A percentile compares a stretch with the other conserved stretches of the same genome.
Evolutionary conservation across 805 yeast species (phyloP).

Genomic region (Torulaspora maleeae): DNA sequence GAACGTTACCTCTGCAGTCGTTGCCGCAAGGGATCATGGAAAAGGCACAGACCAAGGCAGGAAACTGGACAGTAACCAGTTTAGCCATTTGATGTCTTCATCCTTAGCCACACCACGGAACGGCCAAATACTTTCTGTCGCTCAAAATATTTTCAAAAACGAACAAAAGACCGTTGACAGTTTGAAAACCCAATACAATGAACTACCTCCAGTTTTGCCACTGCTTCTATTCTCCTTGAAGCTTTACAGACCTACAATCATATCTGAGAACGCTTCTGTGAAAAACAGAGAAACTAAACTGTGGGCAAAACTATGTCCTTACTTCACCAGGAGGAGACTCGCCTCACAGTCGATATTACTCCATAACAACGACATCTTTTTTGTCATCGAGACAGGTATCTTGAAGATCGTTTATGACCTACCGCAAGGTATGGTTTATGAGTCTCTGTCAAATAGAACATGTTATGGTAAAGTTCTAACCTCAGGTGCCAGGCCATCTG

Average conservation of each 20-base stretch:
- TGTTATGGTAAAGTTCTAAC: conserved; percentile 45
- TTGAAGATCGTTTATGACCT: conserved; percentile 50
- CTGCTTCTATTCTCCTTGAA: conserved; percentile 30
- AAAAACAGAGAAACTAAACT: conserved; percentile 44
- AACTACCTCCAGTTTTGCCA: conserved; percentile 28
- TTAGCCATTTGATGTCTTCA: conserved; percentile 16
- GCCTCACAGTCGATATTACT: conserved; percentile 45
- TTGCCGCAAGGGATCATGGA: conserved; percentile 9
- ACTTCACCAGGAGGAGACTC: conserved; percentile 47
- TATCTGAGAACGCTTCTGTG: conserved; percentile 25
- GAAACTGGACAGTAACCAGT: conserved; percentile 1
- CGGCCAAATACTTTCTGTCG: conserved; percentile 39
- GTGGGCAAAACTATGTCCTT: conserved; percentile 62
- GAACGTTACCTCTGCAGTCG: conserved; percentile 10
- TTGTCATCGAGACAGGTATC: conserved; percentile 55
- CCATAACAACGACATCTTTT: conserved; percentile 39
- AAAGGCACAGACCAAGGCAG: conserved; percentile 4
- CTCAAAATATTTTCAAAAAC: conserved; percentile 33
- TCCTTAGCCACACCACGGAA: conserved; percentile 41
- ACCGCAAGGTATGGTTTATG: conserved; percentile 39
- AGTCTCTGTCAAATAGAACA: conserved; percentile 50
- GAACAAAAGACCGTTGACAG: conserved; percentile 28
- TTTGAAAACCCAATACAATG: conserved; percentile 17
- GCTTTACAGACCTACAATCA: conserved; percentile 26
- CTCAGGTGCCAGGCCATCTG: conserved; percentile 36